Conservation (phyloP, 306 rosid genomes). For the Quercus robur region DNA sequence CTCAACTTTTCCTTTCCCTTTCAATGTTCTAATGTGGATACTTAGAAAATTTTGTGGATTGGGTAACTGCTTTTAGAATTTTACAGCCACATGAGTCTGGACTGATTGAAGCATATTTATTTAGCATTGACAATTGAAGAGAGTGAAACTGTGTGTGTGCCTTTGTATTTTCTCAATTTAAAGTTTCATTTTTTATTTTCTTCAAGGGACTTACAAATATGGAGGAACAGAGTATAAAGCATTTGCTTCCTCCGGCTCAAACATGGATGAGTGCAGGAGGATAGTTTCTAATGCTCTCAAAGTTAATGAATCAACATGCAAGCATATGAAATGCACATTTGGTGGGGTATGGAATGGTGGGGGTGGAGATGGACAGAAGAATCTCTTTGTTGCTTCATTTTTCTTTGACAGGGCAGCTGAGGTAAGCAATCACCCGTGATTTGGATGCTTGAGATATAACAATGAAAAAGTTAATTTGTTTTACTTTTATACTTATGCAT, state of each 20-base stretch:
- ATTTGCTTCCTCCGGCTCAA: conserved; percentile 68
- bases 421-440: conserved; percentile 40
- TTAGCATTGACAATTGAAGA: not conserved
- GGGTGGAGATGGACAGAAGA: conserved; percentile 94
- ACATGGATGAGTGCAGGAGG: conserved; percentile 69
- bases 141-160: not conserved
- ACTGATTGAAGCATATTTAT: not conserved
- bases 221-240: conserved; percentile 72
- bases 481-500: conserved; percentile 15
- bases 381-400: conserved; percentile 93
- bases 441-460: not conserved
- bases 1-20: not conserved
- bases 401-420: conserved; percentile 99
- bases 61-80: not conserved
- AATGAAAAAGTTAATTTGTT: not conserved
- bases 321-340: conserved; percentile 94
- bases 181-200: not conserved
- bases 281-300: conserved; percentile 68
- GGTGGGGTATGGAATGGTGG: conserved; percentile 99
- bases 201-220: conserved; percentile 61
- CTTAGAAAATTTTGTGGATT: not conserved
- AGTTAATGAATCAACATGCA: conserved; percentile 66
- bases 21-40: not conserved
- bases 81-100: not conserved
- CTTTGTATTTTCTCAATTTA: not conserved